Evolutionary conservation across 495 filamentous ascomycete genomes (phyloP).

Genomic region (Hyphodiscus hymeniophilus): DNA sequence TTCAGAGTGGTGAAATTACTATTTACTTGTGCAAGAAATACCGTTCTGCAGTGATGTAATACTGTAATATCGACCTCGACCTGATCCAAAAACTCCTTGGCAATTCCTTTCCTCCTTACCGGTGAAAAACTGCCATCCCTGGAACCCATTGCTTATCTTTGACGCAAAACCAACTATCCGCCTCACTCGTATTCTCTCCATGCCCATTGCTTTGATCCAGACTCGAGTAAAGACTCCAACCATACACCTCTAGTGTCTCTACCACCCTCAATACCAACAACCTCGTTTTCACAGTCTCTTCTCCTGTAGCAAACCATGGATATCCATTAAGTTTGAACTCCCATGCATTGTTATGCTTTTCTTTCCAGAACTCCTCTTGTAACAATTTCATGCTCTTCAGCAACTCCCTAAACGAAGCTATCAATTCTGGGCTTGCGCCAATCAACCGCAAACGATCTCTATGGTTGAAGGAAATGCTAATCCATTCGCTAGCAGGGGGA

Average conservation of each 20-base stretch:
- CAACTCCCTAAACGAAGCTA: background rate
- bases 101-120: too few relatives aligned
- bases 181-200: constrained; percentile 2
- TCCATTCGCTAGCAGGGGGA: constrained; percentile 14
- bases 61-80: too few relatives aligned
- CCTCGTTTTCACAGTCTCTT: constrained; percentile 8
- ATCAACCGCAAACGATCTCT: constrained; percentile 12
- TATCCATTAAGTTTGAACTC: constrained; percentile 17
- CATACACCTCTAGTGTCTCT: constrained; percentile 13
- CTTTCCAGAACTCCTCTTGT: constrained; percentile 15
- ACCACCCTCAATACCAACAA: constrained; percentile 14
- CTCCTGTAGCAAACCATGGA: constrained; percentile 10
- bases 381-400: constrained; percentile 3
- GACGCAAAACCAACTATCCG: constrained; percentile 19
- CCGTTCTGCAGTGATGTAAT: too few relatives aligned
- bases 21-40: too few relatives aligned
- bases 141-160: constrained; percentile 11
- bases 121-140: constrained; percentile 13
- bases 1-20: too few relatives aligned
- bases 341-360: constrained; percentile 9
- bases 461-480: constrained; percentile 12
- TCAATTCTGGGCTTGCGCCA: constrained; percentile 7
- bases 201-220: constrained; percentile 7
- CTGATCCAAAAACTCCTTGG: too few relatives aligned
- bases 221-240: constrained; percentile 18